Base-by-base conservation (phyloP, 1,284 basidiomycete genomes). In the Fomitopsis betulina region DNA sequence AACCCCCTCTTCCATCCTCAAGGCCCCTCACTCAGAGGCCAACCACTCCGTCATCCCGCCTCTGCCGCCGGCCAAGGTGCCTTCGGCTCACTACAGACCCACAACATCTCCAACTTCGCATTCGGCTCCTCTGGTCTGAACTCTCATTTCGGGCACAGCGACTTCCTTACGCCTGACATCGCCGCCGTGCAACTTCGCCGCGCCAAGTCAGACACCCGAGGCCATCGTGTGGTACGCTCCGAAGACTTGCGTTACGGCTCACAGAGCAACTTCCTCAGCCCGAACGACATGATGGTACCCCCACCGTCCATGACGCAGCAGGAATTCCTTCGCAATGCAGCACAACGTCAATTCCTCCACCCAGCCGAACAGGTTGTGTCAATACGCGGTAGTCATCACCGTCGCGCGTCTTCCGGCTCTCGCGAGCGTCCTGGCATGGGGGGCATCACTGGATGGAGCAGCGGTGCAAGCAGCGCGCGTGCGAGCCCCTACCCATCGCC, bases 321-420 rank as follows among this genome's bases (percentile, higher is more conserved):
- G 56, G 78, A 79, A n/a, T 80, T 80, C 65, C 72, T 82, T 55
- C 71, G 73, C 39, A 73, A 61, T 39, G 59, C 57, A 12, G 25
- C 25, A 2, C 49, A 37, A 19, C 58, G 58, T 32, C 78, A 79
- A 55, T 81, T 68, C 69, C 69, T 81, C 49, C 75, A 77, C 58
- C 78, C 79, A 12, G 68, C 72, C 27, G 74, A 79, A 55, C 59
- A 68, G 17, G 63, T 75, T 19, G 71, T 74, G n/a, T 65, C 73
- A 55, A 76, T 79, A 60, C 72, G 75, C 9, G 77, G 77, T 15
- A 37, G 35, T 3, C 86, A 87, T 67, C 78, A 79, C 62, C 78
- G 85, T 13, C 79, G 85, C 43, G 77, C 83, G n/a, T 83, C 82
- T 1, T 82, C 80, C n/a, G 83, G 83, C 21, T 79, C 81, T 15